These are phyloP conservation scores for Corymbia calophylla DNA, from an alignment of 441 rosid species.

Conservation along the genomic window DNA sequence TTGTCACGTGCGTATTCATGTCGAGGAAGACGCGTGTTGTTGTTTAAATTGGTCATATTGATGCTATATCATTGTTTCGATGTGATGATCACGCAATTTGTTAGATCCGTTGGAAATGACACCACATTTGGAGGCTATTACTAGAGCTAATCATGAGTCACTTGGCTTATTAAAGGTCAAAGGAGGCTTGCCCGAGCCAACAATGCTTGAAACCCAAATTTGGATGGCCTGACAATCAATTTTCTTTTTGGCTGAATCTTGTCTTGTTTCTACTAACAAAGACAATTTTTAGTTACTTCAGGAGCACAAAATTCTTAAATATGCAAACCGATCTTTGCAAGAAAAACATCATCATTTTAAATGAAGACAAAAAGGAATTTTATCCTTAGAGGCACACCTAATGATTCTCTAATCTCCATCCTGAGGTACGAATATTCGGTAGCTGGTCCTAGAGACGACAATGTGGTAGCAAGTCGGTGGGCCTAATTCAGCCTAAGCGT, in stretches of 20 bases:
- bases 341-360: no score
- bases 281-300: background rate
- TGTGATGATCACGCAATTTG: background rate
- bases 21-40: no score
- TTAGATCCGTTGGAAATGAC: background rate
- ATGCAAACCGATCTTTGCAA: background rate
- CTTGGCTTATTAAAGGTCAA: no score
- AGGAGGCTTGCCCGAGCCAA: no score
- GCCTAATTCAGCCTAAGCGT: background rate
- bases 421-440: background rate
- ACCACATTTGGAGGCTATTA: background rate
- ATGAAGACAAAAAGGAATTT: no score
- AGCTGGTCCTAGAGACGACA: background rate
- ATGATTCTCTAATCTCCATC: background rate
- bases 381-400: background rate
- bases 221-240: no score
- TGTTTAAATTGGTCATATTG: no score
- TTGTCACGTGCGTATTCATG: no score
- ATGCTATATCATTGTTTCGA: no score
- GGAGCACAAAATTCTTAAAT: background rate
- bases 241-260: background rate
- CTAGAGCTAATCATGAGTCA: no score
- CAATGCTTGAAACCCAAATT: background rate
- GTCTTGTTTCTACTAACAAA: background rate
- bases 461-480: background rate